Evolutionary conservation across 2,329 filamentous ascomycete species (phyloP).

Genomic region (Aureobasidium lini): DNA sequence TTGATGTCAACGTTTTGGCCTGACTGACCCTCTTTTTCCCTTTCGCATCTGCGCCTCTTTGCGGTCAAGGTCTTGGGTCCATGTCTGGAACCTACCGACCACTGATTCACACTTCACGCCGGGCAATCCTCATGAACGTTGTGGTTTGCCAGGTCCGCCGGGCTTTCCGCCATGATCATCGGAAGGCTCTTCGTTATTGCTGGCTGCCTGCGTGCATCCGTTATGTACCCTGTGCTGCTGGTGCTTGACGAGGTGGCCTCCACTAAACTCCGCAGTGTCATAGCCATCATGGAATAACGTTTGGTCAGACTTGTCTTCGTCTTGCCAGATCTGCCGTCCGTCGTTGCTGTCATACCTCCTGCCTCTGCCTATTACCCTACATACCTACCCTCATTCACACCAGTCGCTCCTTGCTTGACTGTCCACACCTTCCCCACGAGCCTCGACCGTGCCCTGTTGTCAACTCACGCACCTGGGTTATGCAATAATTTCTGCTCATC

Average conservation of each 20-base stretch:
- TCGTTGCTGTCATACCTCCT: constrained; percentile 11
- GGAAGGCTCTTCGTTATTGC: constrained; percentile 13
- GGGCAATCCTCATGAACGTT: constrained; percentile 16
- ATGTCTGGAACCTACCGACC: constrained; percentile 15
- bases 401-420: constrained; percentile 14
- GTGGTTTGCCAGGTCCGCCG: constrained; percentile 16
- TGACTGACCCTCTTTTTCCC: constrained; percentile 15
- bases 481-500: constrained; percentile 8
- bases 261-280: constrained; percentile 14
- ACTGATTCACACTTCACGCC: constrained; percentile 16
- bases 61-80: constrained; percentile 15
- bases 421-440: constrained; percentile 12
- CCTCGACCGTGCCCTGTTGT: constrained; percentile 13
- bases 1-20: constrained; percentile 15
- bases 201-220: constrained; percentile 14
- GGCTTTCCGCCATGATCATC: constrained; percentile 14
- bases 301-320: constrained; percentile 10
- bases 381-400: constrained; percentile 10
- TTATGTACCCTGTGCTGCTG: constrained; percentile 14
- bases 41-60: constrained; percentile 16
- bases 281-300: constrained; percentile 12
- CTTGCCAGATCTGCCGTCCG: background rate
- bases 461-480: constrained; percentile 9
- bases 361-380: constrained; percentile 2
- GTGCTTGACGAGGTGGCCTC: constrained; percentile 13